Conservation (phyloP, 306 rosid species). For the Cucumis cinereus region DNA sequence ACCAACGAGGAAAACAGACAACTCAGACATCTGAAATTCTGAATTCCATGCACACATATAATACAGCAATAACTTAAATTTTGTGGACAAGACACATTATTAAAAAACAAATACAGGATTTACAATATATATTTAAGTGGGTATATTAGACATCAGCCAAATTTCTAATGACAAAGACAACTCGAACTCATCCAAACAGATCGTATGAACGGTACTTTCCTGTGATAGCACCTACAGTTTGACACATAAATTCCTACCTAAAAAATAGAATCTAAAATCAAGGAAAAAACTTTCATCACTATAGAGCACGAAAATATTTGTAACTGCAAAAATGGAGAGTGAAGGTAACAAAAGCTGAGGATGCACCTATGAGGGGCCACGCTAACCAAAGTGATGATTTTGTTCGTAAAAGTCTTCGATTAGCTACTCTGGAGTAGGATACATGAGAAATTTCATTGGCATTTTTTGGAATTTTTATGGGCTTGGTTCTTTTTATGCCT, state of each 20-base stretch:
- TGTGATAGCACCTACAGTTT: not conserved
- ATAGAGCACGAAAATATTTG: not conserved
- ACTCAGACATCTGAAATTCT: not conserved
- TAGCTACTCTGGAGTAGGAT: not conserved
- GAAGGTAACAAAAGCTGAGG: not conserved
- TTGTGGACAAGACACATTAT: not conserved
- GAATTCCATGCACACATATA: not conserved
- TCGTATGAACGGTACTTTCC: not conserved
- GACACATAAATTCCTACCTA: not conserved
- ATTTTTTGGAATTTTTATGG: no score
- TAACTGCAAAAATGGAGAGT: not conserved
- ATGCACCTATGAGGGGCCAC: no score
- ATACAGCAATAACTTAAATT: not conserved
- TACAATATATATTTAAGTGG: not conserved
- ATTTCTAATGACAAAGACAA: not conserved
- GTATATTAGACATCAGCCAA: not conserved
- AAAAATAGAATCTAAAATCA: not conserved
- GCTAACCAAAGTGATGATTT: no score
- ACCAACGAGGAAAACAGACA: not conserved
- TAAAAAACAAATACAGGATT: not conserved
- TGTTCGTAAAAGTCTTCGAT: no score
- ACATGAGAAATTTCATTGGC: not conserved
- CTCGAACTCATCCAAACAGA: not conserved
- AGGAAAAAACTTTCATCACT: not conserved
- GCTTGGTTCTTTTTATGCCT: no score